phyloP scores from a whole-genome alignment of 805 yeast genomes.

The Candida fluviatilis region DNA sequence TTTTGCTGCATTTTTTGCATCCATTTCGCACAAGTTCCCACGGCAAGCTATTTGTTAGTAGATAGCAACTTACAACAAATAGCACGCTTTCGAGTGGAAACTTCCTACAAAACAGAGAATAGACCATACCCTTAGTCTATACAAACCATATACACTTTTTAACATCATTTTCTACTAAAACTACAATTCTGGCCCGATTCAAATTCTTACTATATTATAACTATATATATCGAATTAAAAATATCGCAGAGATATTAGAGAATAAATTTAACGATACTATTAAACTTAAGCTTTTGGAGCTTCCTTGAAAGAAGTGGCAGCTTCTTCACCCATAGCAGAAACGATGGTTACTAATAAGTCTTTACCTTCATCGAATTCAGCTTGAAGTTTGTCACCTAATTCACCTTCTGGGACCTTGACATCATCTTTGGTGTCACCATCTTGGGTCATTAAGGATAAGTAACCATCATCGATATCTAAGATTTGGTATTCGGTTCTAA shows the following conservation, averaged over 20 bases:
- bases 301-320: constrained; percentile 97
- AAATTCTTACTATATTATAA: neutral
- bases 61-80: too few species aligned
- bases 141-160: too few species aligned
- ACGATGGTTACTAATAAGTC: constrained; percentile 95
- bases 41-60: too few species aligned
- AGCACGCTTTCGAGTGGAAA: too few species aligned
- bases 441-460: constrained; percentile 93
- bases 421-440: constrained; percentile 99
- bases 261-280: neutral
- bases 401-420: constrained; percentile 98
- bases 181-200: too few species aligned
- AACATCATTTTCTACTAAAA: too few species aligned
- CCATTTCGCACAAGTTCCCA: too few species aligned
- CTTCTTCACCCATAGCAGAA: constrained; percentile 99
- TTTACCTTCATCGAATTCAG: constrained; percentile 97
- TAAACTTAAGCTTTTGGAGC: constrained; percentile 63
- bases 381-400: constrained; percentile 87
- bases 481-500: constrained; percentile 93
- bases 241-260: neutral
- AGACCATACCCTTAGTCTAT: too few species aligned
- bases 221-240: constrained; percentile 1
- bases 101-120: too few species aligned
- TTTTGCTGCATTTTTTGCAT: too few species aligned
- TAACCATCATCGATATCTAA: constrained; percentile 98